Evolutionary conservation across 306 rosid species (phyloP), one percentile per base, ranked within the genome.

Genomic region (Prunus armeniaca): DNA sequence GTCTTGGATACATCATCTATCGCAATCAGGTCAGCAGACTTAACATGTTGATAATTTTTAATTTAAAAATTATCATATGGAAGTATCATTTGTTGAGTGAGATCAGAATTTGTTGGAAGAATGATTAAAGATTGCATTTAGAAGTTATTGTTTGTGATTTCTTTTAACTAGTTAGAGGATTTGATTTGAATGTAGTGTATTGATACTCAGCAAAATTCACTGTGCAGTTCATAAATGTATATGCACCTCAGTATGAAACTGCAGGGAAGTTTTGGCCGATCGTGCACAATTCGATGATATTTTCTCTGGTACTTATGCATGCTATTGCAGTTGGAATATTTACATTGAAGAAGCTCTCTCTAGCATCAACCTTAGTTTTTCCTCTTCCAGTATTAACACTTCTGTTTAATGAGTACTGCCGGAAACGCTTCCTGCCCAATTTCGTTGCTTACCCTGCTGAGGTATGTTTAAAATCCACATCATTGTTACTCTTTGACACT

Each of bases 241-340:
- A 92, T 65, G 93, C 84, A 12, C 92, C 96, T 11, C 86, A 52
- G 81, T 91, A 79, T 77, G 99, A 90, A 82, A 90, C 93, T 28
- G 99, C 93, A 0, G 99, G 99, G 83, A 88, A 86, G 80, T 92
- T 85, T 73, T 95, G 99, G 99, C 99, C 99, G 13, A 81, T 81
- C 14, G 95, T 86, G 68, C 99, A 95, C 86, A 84, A 86, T 67
- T 88, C 96, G 27, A 87, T 79, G 86, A 90, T 95, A 81, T 91
- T 95, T 79, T 92, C 97, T 74, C 89, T 95, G 61, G 85, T 92
- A 30, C 97, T 95, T 84, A 92, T 90, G 99, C 99, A 92, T 56
- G 84, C 88, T 58, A 92, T 95, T 82, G 99, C 99, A 6, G 86
- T 86, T 80, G 99, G 99, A 90, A 85, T 92, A 69, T 95, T 95